Base-by-base conservation (phyloP, 2,329 filamentous ascomycete genomes). In the Gaeumannomyces sp. region DNA sequence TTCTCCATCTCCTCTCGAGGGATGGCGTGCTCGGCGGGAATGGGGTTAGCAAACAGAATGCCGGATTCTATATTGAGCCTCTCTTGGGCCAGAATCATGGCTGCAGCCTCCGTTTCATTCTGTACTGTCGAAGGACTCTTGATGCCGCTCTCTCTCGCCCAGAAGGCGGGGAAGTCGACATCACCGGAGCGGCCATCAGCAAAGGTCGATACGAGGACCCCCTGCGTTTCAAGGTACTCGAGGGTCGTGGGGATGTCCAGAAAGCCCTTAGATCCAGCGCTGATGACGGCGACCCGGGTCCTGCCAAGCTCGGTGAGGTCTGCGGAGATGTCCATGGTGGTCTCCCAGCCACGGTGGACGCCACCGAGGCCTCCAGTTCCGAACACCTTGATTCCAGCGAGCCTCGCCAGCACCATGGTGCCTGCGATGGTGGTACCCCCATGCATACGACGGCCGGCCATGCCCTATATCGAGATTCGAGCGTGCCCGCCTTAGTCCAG, bases 261-360 rank as follows among this genome's bases (percentile, higher is more conserved):
- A 76, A 99, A 98, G 67, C 94, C 95, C 79, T 99, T 99, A 79
- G 92, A 96, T 19, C 95, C 95, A 69, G 91, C 92, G 75, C 89
- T 91, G 63, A 99, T 82, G 2, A 99, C 93, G 31, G 93, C 89
- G 63, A 99, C 89, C 14, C 91, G 87, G 10, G 93, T 97, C 65
- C 93, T 85, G 22, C 95, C 93, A 62, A 99, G 85, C 80, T 98
- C 95, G 4, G 92, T 97, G 67, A 99, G 82, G 77, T 99, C 95
- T 57, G 95, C 94, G 67, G 94, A 98, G 67, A 99, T 86, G 74
- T 99, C 95, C 88, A 98, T 89, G 10, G 90, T 91, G 69, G 84
- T 84, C 74, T 97, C 89, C 61, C 88, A 95, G 64, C 92, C 93
- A 59, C 93, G 88, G 76, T 99, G 95, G 29, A 99, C 95, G 66